Conservation (phyloP, 495 filamentous ascomycete species). For the Copromyces sp. region DNA sequence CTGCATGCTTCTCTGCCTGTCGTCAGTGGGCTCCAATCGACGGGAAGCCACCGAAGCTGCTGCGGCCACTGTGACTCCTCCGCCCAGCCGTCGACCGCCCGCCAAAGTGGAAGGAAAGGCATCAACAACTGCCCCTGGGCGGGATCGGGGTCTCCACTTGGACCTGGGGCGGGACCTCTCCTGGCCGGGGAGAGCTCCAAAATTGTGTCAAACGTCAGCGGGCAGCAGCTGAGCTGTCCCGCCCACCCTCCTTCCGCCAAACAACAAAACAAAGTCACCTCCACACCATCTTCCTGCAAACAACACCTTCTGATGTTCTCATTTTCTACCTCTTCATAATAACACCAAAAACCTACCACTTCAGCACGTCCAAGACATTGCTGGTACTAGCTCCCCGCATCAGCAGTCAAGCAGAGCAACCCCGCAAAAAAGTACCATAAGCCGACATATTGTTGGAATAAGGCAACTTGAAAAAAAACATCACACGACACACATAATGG, state of each 20-base stretch:
- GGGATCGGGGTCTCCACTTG: not conserved
- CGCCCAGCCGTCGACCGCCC: not conserved
- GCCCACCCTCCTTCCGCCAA: not conserved
- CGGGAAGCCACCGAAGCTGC: not conserved
- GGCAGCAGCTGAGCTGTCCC: not conserved
- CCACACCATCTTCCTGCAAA: not conserved
- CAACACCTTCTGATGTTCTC: not conserved
- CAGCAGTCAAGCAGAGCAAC: not conserved
- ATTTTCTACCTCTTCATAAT: not conserved
- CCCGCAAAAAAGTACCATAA: not conserved
- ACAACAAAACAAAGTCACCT: not conserved
- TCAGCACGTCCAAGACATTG: not conserved
- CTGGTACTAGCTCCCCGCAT: not conserved
- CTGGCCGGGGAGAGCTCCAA: not conserved
- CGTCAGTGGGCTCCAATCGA: not conserved
- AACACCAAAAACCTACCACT: not conserved
- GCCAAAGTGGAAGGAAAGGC: not conserved
- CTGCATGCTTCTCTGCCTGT: constrained; percentile 19
- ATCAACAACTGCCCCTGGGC: not conserved
- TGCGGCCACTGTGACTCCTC: not conserved
- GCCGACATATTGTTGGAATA: not conserved
- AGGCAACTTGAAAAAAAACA: no score
- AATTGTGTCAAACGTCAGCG: not conserved
- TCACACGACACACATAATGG: constrained; percentile 27
- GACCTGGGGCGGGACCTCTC: not conserved